phyloP scores from a whole-genome alignment of 2,329 filamentous ascomycete species.

The Fusarium acutatum region DNA sequence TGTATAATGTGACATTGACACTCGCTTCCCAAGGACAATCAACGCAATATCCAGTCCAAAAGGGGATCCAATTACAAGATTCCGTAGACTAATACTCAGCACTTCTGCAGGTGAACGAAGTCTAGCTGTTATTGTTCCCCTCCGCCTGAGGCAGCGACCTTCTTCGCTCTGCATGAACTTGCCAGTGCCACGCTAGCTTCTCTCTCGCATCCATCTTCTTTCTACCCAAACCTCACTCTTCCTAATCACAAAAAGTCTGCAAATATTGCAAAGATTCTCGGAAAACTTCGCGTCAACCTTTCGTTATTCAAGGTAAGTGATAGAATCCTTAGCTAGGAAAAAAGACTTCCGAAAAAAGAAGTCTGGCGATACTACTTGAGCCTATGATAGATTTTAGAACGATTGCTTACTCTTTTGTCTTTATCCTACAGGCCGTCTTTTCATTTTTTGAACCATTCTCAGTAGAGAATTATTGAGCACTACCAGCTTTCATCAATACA shows the following conservation, averaged over 20 bases:
- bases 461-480: background rate
- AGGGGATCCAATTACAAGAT: background rate
- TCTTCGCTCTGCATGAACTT: background rate
- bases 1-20: background rate
- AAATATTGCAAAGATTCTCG: rapidly evolving
- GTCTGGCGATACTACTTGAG: background rate
- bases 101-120: background rate
- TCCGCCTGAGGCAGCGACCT: background rate
- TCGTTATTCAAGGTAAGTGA: background rate
- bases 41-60: background rate
- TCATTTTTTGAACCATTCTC: background rate
- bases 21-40: background rate
- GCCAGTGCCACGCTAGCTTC: background rate
- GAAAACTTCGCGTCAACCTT: background rate
- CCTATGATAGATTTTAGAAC: background rate
- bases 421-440: background rate
- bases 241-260: background rate
- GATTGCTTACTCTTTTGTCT: background rate
- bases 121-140: background rate
- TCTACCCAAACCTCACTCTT: background rate
- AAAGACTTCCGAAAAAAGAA: background rate
- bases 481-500: background rate
- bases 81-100: rapidly evolving
- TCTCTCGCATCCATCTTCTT: background rate
- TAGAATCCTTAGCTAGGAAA: background rate